Base-by-base conservation (phyloP, 768 basidiomycete genomes). In the Lactarius hatsudake region DNA sequence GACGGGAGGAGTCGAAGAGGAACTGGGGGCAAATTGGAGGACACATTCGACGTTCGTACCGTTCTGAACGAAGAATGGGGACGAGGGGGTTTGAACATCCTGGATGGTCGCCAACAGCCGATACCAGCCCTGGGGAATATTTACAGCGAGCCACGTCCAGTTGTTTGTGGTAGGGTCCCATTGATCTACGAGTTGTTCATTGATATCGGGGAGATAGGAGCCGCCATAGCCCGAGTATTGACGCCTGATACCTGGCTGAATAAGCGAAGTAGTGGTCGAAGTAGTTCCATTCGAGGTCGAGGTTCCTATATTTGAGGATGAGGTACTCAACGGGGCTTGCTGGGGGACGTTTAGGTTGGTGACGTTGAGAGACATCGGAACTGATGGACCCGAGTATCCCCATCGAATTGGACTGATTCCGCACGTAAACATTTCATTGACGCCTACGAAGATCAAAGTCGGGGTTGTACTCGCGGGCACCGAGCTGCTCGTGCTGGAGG, bases 61-160 rank as follows among this genome's bases (percentile, higher is more conserved):
- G 36, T 78, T 78, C 53, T 65, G 56, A 59, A 83, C 71, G 66
- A 72, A 77, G 63, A 83, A 82, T 2, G 71, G 32, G 1, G 62
- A 2, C 18, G 81, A 83, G 20, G 60, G 28, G 34, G 32, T 2
- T 42, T 63, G 34, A 32, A 28, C 42, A 48, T 45, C 67, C 28
- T 65, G 34, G 12, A 70, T 57, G 40, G 59, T 36, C 38, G 75
- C 80, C 59, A 69, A 59, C 54, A 81, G 58, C 15, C 69, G 55
- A 70, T 88, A 88, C 79, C 78, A 81, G 4, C 87, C 87, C 61
- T 78, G 74, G 0, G 82, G 73, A 28, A 86, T 74, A 65, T 78
- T 77, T 58, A 88, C 84, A 2, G 75, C 55, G 1, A 73, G 5
- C 86, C 87, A 87, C 4, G 71, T 74, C 74, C 75, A 85, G 20